phyloP scores from a whole-genome alignment of 176 grass and related monocot species.

The Dactylis glomerata region DNA sequence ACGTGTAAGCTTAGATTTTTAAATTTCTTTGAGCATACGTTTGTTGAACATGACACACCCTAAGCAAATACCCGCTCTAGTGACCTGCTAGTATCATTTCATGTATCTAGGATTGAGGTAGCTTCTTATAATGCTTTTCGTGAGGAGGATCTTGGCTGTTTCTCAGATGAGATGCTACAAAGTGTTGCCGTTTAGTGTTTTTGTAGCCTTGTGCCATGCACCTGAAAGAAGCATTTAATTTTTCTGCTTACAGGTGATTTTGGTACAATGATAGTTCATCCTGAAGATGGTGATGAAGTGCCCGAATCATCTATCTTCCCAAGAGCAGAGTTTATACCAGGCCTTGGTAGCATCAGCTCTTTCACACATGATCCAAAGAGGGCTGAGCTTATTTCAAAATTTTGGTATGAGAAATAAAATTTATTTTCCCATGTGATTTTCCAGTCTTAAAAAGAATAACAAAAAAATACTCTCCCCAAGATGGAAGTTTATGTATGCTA shows the following conservation, averaged over 20 bases:
- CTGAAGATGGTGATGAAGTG: slow-evolving; percentile 64
- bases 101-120: not conserved
- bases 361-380: slow-evolving; percentile 88
- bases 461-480: not conserved
- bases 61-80: not conserved
- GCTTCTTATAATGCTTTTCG: not conserved
- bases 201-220: not conserved
- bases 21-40: not conserved
- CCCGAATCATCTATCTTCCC: slow-evolving; percentile 57
- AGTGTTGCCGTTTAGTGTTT: not conserved
- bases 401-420: slow-evolving; percentile 56
- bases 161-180: slow-evolving; percentile 2
- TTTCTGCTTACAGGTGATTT: slow-evolving; percentile 57
- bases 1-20: not conserved
- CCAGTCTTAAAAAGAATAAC: slow-evolving; percentile 5
- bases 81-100: not conserved
- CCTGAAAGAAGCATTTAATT: not conserved
- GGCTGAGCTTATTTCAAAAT: slow-evolving; percentile 46
- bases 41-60: not conserved
- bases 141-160: not conserved
- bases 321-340: slow-evolving; percentile 84
- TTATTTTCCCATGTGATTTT: not conserved
- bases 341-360: slow-evolving; percentile 90
- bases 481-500: slow-evolving; percentile 27
- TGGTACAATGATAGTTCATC: slow-evolving; percentile 78